These are phyloP conservation scores for Monosporozyma yasuniensis DNA, from an alignment of 805 yeast species.

Conservation along the genomic window DNA sequence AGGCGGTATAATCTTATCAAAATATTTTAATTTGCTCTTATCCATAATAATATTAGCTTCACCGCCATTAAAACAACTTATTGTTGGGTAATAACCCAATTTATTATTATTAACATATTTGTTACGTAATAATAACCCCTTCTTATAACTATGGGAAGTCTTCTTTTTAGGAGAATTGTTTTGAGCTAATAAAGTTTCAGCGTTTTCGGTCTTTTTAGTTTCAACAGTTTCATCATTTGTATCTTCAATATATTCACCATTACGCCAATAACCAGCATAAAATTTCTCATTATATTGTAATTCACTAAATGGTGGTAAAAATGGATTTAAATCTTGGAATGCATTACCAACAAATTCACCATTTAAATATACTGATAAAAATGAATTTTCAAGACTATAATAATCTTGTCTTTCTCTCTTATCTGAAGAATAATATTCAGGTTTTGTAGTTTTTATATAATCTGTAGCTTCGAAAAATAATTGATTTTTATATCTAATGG, in stretches of 20 bases:
- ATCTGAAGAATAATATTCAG: constrained; percentile 27
- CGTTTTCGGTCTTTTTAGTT: constrained; percentile 12
- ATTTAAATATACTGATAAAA: constrained; percentile 63
- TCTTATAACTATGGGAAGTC: constrained; percentile 14
- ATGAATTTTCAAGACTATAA: constrained; percentile 39
- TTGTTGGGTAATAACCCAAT: constrained; percentile 85
- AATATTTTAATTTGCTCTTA: constrained; percentile 42
- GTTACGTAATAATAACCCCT: constrained; percentile 22
- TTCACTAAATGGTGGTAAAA: constrained; percentile 70
- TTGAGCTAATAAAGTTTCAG: background rate
- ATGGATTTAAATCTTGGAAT: constrained; percentile 60
- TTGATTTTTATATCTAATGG: constrained; percentile 70
- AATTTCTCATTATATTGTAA: constrained; percentile 35
- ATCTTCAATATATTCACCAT: constrained; percentile 12
- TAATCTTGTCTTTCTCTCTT: constrained; percentile 33
- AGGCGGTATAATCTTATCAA: constrained; percentile 29
- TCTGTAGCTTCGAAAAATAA: constrained; percentile 81
- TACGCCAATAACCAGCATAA: constrained; percentile 25
- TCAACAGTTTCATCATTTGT: background rate
- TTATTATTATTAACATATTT: constrained; percentile 66
- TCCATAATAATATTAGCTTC: constrained; percentile 62
- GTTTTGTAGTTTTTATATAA: constrained; percentile 29
- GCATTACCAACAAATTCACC: constrained; percentile 61
- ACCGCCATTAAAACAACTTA: constrained; percentile 76
- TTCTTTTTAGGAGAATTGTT: constrained; percentile 19